Percentiles rank a stretch among this genome's conserved stretches.
Conservation (phyloP, 2,329 filamentous ascomycete species). For the Exophiala sideris region DNA sequence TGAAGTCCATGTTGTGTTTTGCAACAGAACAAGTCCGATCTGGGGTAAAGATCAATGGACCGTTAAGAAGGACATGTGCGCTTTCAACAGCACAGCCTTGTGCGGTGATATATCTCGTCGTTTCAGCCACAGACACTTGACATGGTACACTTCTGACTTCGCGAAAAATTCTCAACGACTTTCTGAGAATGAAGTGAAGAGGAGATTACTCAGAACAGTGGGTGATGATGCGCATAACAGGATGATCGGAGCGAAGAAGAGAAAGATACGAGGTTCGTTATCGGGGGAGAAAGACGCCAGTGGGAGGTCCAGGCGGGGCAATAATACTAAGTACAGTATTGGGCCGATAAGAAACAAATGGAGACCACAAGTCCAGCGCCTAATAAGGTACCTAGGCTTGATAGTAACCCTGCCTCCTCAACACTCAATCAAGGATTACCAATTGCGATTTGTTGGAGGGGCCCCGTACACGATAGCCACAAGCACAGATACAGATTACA, state of each 20-base stretch:
- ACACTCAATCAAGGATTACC: too few relatives aligned
- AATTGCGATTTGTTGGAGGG: too few relatives aligned
- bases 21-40: conserved; percentile 23
- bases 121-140: not conserved
- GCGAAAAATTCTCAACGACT: not conserved
- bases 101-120: conserved; percentile 1
- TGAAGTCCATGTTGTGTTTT: conserved; percentile 22
- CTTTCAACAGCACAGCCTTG: conserved; percentile 20
- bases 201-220: not conserved
- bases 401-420: too few relatives aligned
- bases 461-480: too few relatives aligned
- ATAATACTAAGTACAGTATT: too few relatives aligned
- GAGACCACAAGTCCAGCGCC: too few relatives aligned
- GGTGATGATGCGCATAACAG: not conserved
- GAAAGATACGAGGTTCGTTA: not conserved
- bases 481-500: too few relatives aligned
- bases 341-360: too few relatives aligned
- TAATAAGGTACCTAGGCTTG: too few relatives aligned
- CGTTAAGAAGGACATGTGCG: conserved; percentile 24
- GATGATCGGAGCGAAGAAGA: too few relatives aligned
- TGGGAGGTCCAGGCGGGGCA: too few relatives aligned
- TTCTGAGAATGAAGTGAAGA: not conserved
- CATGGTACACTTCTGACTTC: not conserved
- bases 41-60: conserved; percentile 6
- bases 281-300: not conserved